Evolutionary conservation across 2,329 filamentous ascomycete genomes (phyloP), one percentile per base, ranked within the genome.

Genomic region (Stenocarpella maydis): DNA sequence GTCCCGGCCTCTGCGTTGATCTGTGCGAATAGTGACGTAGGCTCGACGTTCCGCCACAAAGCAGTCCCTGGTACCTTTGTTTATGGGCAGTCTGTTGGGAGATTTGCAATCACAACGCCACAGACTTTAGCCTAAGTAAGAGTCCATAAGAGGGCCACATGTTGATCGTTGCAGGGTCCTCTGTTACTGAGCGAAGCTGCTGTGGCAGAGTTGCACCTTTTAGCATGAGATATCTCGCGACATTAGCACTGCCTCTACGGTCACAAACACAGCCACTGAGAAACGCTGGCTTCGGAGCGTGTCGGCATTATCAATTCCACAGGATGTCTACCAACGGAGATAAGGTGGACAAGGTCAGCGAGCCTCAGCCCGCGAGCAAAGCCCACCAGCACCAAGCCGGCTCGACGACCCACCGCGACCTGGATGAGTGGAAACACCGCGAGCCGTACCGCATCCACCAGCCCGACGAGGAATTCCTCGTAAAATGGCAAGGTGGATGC

Each of bases 401-500:
- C 19, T 70, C 72, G 4, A 67, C 71, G 1, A 76, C 76, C 6
- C 37, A 73, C 39, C 73, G 73, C 5, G 58, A 71, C 1, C 69
- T 74, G 41, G 75, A 77, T 37, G 70, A 75, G 47, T 77, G 76
- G 76, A 77, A 77, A 63, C 65, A 70, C 41, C 71, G 72, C 2
- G 68, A 74, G 0, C 76, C 76, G 0, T 77, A 77, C 67, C 53
- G 53, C 34, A 71, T 76, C 47, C 74, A 74, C 58, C 71, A 76
- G 21, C 34, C 69, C 3, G 39, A 45, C 60, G 64, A 79, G 71
- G 80, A 81, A 6, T 74, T 76, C 41, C 47, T 69, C 0, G 74
- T 60, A 26, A 76, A 76, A 52, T 77, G 76, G 76, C 70, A 50
- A 31, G 76, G 75, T 4, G 74, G 76, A 0, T 97, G 94, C 79